Evolutionary conservation across 768 basidiomycete genomes (phyloP).

Genomic region (Pleurotus ostreatus): DNA sequence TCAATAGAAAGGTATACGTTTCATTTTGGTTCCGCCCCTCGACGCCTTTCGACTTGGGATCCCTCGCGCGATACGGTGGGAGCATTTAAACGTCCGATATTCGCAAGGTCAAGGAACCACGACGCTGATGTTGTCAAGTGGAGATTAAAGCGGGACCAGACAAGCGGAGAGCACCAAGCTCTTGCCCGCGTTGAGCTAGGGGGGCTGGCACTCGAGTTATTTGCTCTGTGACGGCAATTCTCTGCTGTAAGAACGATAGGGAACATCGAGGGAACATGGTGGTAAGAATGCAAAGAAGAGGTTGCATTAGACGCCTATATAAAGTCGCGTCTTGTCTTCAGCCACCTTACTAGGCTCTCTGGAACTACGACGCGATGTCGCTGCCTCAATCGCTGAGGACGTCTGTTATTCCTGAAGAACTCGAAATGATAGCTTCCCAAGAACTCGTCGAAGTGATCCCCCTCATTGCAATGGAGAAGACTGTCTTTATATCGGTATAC

Average conservation of each 20-base stretch:
- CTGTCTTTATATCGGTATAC: conserved; percentile 84
- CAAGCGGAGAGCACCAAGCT: no score
- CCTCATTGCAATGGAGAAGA: conserved; percentile 84
- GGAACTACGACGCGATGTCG: conserved; percentile 48
- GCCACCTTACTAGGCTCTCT: no score
- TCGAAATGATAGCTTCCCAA: conserved; percentile 86
- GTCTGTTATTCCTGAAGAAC: conserved; percentile 78
- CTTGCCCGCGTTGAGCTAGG: no score
- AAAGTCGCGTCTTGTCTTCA: no score
- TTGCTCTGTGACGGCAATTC: no score
- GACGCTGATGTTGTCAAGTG: not conserved
- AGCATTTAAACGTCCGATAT: not conserved
- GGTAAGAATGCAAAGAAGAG: no score
- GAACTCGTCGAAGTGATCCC: conserved; percentile 84
- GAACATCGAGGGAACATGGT: no score
- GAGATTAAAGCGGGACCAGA: no score
- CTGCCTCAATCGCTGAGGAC: conserved; percentile 66
- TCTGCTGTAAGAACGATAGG: no score
- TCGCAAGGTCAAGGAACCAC: not conserved
- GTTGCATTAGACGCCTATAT: no score
- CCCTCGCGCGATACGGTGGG: not conserved
- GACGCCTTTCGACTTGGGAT: not conserved
- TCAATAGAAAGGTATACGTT: conserved; percentile 47
- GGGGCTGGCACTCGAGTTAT: no score
- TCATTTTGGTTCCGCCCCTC: not conserved